phyloP scores from a whole-genome alignment of 768 basidiomycete species.

The Rhodocollybia butyracea region DNA sequence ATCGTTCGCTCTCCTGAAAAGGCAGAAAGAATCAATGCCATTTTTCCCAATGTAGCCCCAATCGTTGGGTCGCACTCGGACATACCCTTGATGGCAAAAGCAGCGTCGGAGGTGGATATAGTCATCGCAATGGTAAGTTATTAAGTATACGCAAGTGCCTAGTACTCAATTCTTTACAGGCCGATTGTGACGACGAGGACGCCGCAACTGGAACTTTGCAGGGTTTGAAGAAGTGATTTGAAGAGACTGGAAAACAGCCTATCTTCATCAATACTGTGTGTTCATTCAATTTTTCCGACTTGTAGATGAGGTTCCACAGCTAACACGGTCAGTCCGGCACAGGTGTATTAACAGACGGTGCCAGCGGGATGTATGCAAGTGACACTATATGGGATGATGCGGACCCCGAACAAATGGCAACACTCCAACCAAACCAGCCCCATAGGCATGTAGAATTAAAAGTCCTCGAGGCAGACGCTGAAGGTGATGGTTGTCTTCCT shows the following conservation, averaged over 20 bases:
- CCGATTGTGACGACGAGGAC: conserved; percentile 32
- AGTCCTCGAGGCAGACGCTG: conserved; percentile 27
- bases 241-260: conserved; percentile 26
- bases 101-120: conserved; percentile 5
- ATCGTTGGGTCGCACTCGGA: conserved; percentile 7
- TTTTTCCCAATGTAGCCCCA: not conserved
- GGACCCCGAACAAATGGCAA: conserved; percentile 23
- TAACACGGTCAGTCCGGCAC: conserved; percentile 6
- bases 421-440: conserved; percentile 19
- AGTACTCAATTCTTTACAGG: conserved; percentile 20
- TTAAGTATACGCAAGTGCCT: not conserved
- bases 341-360: conserved; percentile 23
- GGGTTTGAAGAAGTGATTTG: conserved; percentile 32
- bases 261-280: conserved; percentile 41
- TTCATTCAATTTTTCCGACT: not conserved
- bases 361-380: conserved; percentile 17
- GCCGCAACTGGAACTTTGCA: conserved; percentile 31
- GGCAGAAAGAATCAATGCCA: conserved; percentile 5
- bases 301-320: not conserved
- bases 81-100: conserved; percentile 1
- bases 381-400: conserved; percentile 27
- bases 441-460: conserved; percentile 30
- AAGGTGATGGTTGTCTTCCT: conserved; percentile 18
- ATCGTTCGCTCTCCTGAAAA: conserved; percentile 9
- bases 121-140: conserved; percentile 4